Evolutionary conservation across 176 grass and related monocot species (phyloP).

Genomic region (Hordeum vulgare): DNA sequence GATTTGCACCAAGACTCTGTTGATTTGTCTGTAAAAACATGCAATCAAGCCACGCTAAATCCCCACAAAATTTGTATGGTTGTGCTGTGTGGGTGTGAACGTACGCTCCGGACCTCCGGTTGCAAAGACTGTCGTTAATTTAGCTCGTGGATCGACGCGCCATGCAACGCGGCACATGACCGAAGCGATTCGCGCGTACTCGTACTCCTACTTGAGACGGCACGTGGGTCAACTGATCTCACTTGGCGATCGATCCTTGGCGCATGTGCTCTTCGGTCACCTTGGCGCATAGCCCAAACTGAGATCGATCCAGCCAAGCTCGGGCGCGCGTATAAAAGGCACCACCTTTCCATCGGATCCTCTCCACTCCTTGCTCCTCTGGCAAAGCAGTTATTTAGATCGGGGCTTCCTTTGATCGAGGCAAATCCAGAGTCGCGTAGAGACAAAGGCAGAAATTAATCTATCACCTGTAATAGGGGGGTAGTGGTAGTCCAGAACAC

Average conservation of each 20-base stretch:
- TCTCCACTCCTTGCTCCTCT: too few relatives aligned
- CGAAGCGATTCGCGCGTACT: neutral
- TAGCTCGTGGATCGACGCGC: neutral
- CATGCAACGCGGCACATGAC: neutral
- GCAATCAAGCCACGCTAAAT: neutral
- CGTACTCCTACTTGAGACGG: neutral
- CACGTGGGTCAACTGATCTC: neutral
- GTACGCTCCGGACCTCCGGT: neutral
- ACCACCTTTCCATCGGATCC: neutral
- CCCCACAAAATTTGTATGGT: neutral
- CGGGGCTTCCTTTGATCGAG: neutral
- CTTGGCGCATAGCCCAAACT: too few relatives aligned
- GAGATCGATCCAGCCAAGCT: neutral
- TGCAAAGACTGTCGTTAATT: neutral
- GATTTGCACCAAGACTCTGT: neutral
- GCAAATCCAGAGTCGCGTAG: neutral
- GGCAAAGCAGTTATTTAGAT: neutral
- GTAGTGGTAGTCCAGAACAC: neutral
- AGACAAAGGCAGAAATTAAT: neutral
- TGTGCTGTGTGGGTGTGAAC: neutral
- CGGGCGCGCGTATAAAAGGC: neutral
- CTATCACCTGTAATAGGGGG: too few relatives aligned
- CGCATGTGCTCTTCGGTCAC: too few relatives aligned
- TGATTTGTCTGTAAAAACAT: neutral
- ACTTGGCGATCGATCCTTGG: neutral